phyloP scores from a whole-genome alignment of 768 basidiomycete species.

The Grammothele lineata region DNA sequence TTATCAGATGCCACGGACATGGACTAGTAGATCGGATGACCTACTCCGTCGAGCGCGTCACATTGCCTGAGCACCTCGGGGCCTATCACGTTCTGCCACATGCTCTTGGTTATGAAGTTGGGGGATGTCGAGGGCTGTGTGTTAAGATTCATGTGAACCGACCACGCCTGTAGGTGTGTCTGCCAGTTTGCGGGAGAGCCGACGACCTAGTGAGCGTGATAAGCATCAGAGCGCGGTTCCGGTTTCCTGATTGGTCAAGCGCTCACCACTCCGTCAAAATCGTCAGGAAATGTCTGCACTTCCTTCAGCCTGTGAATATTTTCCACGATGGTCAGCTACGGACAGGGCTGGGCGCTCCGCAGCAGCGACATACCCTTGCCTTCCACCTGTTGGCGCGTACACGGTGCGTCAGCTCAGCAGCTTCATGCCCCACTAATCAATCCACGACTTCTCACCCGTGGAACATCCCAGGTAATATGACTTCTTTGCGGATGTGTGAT shows the following conservation, averaged over 20 bases:
- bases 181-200: conserved; percentile 29
- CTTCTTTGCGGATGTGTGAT: conserved; percentile 17
- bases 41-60: conserved; percentile 28
- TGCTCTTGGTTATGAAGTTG: conserved; percentile 23
- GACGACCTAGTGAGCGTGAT: conserved; percentile 23
- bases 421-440: too few species aligned
- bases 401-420: not conserved
- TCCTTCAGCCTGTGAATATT: conserved; percentile 17
- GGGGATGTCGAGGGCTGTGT: conserved; percentile 18
- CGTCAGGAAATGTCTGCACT: conserved; percentile 27
- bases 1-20: not conserved
- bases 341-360: not conserved
- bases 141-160: conserved; percentile 20
- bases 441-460: conserved; percentile 13
- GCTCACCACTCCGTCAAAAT: conserved; percentile 29
- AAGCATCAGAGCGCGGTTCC: too few species aligned
- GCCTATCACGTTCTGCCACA: conserved; percentile 25
- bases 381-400: conserved; percentile 17
- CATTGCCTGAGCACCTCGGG: conserved; percentile 30
- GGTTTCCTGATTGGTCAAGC: too few species aligned
- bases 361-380: conserved; percentile 23
- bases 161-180: conserved; percentile 21
- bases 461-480: conserved; percentile 30
- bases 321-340: not conserved
- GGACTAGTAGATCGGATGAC: not conserved